Evolutionary conservation across 129 eudicot species (phyloP), one percentile per base, ranked within the genome.

Genomic region (Tagetes erecta): DNA sequence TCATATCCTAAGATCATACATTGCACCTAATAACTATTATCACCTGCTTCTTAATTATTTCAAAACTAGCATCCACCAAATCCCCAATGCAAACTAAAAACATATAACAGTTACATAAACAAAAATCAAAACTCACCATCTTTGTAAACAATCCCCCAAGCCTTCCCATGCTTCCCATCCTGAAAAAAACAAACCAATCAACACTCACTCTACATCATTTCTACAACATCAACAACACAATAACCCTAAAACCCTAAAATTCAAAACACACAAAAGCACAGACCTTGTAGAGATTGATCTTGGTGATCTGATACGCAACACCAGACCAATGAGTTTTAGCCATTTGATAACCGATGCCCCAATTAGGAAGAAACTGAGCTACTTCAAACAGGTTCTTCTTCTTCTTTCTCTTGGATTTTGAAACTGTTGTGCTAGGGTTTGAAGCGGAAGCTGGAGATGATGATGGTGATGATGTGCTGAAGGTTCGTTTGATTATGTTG

Each of bases 261-360:
- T 1, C 46, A 9, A 7, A 33, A n/a, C 51, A 51, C 20, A 14
- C 3, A 11, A 3, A n/a, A 33, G 13, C 3, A 33, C 3, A 53
- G 6, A 90, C 98, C 82, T 91, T 91, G 80, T 94, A 94, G 55
- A 91, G 97, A 85, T 94, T 94, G 67, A 94, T 87, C 70, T 91
- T 94, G 42, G 99, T 94, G 71, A 94, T 94, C 85, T 88, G 83
- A 82, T 94, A 94, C 7, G 99, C 88, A 40, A 94, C 88, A 14
- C 87, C 88, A 58, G 88, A 31, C 97, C 97, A 94, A 73, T 94
- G 99, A 8, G 96, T 70, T 58, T 94, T 94, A 13, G 97, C 97
- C 96, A 94, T 84, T 74, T 94, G 97, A 82, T 88, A 94, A 37
- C 97, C 99, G 47, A 94, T 41, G 8, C 99, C 99, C 99, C 99